Evolutionary conservation across 2,329 filamentous ascomycete genomes (phyloP), one percentile per base, ranked within the genome.

Genomic region (Leptographium procerum): DNA sequence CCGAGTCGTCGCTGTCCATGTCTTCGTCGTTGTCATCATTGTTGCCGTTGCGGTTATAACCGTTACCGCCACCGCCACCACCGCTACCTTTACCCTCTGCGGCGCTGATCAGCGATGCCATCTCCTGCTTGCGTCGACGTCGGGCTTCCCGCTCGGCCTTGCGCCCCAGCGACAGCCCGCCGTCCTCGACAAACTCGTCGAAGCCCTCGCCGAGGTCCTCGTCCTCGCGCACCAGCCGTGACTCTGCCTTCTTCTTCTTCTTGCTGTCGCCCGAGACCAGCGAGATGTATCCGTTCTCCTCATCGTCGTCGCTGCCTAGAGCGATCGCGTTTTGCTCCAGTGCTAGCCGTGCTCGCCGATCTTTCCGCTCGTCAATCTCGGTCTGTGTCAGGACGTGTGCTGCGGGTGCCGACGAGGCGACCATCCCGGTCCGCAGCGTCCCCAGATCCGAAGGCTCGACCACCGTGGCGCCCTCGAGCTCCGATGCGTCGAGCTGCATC

Each of bases 161-260:
- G 61, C 80, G 84, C 36, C 91, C 89, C 0, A 96, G 77, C 1
- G 88, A 82, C 11, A 96, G 82, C 9, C 83, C 83, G 10, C 88
- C 90, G 67, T 96, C 89, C 47, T 94, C 88, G 10, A 94, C 89
- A 65, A 89, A 96, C 57, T 92, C 87, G 61, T 97, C 92, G 65
- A 95, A 97, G 0, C 91, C 91, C 72, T 97, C 94, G 43, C 88
- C 89, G 0, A 96, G 80, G 66, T 97, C 90, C 68, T 97, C 92
- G 65, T 97, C 92, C 36, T 96, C 91, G 48, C 80, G 82, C 7
- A 91, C 81, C 2, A 97, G 79, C 1, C 92, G 81, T 7, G 87
- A 88, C 61, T 91, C 81, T 36, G 83, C 80, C 63, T 87, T 83
- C 65, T 85, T 83, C 63, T 83, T 82, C 22, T 74, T 57, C 50